Evolutionary conservation across 805 yeast species (phyloP).

Genomic region (Saccharomycopsis oosterbeekiorum): DNA sequence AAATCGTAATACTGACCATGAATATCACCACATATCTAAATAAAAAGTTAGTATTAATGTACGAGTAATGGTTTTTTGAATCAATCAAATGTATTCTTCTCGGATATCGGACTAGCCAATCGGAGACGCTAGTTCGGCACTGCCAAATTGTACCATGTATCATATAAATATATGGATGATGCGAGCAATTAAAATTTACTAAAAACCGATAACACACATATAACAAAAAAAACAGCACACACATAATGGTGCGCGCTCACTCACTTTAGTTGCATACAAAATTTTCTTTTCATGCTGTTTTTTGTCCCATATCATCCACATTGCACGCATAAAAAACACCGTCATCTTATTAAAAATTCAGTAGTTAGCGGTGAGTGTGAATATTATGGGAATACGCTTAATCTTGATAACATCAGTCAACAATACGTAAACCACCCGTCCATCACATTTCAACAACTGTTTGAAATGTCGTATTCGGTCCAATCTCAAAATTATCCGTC

Average conservation of each 20-base stretch:
- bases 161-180: background rate
- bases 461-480: no score
- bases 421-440: no score
- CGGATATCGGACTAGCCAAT: background rate
- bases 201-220: background rate
- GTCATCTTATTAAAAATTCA: no score
- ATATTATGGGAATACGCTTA: no score
- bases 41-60: background rate
- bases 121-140: background rate
- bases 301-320: no score
- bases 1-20: conserved; percentile 98
- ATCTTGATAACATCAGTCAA: no score
- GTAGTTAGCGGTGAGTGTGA: no score
- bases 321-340: no score
- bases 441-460: no score
- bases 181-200: background rate
- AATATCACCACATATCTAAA: conserved; percentile 84
- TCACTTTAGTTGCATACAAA: background rate
- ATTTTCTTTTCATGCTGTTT: no score
- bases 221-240: background rate
- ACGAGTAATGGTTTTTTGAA: no score
- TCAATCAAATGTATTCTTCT: background rate
- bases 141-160: background rate
- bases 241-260: background rate
- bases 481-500: no score